Conservation (phyloP, 2,329 filamentous ascomycete species). For the Tricladium varicosporioides region DNA sequence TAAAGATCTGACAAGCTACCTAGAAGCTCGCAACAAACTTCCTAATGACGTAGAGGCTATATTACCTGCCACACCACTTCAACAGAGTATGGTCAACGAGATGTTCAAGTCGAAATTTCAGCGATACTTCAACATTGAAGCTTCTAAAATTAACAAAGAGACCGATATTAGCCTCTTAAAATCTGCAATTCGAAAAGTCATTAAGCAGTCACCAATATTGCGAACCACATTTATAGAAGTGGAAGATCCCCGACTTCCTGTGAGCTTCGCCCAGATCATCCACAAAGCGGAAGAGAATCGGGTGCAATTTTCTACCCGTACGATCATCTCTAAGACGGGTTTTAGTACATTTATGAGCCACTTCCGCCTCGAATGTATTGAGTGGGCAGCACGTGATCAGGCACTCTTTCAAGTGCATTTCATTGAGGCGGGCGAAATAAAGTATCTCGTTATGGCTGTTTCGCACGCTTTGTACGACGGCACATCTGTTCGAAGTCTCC, state of each 20-base stretch:
- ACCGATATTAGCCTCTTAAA: conserved; percentile 57
- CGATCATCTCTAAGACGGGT: conserved; percentile 1
- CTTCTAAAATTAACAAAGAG: conserved; percentile 57
- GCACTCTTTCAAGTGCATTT: conserved; percentile 51
- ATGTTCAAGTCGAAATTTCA: conserved; percentile 74
- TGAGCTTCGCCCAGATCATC: conserved; percentile 56
- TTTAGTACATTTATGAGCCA: conserved; percentile 38
- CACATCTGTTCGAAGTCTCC: conserved; percentile 74
- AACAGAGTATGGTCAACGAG: conserved; percentile 82
- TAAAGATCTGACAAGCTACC: conserved; percentile 38
- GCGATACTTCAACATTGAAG: conserved; percentile 83
- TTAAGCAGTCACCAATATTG: conserved; percentile 65
- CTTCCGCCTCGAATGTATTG: conserved; percentile 39
- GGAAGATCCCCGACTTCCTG: conserved; percentile 55
- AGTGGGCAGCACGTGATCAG: conserved; percentile 36
- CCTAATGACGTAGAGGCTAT: conserved; percentile 52
- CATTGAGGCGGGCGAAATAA: conserved; percentile 32
- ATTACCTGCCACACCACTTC: conserved; percentile 75
- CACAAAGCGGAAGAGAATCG: conserved; percentile 21
- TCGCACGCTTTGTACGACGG: conserved; percentile 89
- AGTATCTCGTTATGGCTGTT: conserved; percentile 64
- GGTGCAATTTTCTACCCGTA: neutral
- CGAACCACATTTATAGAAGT: conserved; percentile 71
- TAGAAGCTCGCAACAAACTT: conserved; percentile 36
- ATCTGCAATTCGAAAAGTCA: conserved; percentile 59